These are phyloP conservation scores for Saccharomyces mikatae DNA, from an alignment of 805 yeast species.

Conservation along the genomic window DNA sequence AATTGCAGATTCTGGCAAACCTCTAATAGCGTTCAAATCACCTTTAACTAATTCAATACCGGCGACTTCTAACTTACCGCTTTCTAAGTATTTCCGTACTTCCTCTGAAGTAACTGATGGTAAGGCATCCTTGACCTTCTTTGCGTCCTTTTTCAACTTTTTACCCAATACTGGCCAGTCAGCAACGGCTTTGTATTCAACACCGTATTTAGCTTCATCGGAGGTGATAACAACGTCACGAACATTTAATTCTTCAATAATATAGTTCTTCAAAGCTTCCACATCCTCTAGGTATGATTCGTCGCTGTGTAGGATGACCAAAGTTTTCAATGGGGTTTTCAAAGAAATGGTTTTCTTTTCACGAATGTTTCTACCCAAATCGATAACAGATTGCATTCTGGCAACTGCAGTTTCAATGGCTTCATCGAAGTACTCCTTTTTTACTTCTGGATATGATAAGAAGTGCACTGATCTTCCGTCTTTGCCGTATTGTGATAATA, in stretches of 20 bases:
- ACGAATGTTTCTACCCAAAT: constrained; percentile 91
- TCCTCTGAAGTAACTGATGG: constrained; percentile 75
- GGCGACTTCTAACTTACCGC: constrained; percentile 75
- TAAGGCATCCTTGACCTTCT: constrained; percentile 87
- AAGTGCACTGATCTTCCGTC: constrained; percentile 87
- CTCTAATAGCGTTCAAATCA: constrained; percentile 85
- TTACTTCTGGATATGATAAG: constrained; percentile 80
- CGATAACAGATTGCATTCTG: constrained; percentile 96
- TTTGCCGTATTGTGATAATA: constrained; percentile 41
- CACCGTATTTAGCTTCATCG: constrained; percentile 87
- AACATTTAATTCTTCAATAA: constrained; percentile 85
- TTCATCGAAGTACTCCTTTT: constrained; percentile 71
- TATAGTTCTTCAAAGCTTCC: constrained; percentile 66
- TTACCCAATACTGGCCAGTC: constrained; percentile 99
- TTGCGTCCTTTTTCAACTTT: constrained; percentile 89
- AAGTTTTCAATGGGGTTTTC: constrained; percentile 86
- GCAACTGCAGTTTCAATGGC: constrained; percentile 80
- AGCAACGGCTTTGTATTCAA: constrained; percentile 87
- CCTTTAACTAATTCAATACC: constrained; percentile 83
- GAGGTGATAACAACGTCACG: constrained; percentile 80
- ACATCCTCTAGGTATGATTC: constrained; percentile 66
- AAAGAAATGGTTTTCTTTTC: constrained; percentile 90
- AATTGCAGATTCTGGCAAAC: constrained; percentile 61
- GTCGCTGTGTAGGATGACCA: constrained; percentile 81
- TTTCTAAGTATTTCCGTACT: constrained; percentile 63